These are phyloP conservation scores for Neurospora tetrasperma DNA, from an alignment of 495 filamentous ascomycete genomes.

Conservation along the genomic window DNA sequence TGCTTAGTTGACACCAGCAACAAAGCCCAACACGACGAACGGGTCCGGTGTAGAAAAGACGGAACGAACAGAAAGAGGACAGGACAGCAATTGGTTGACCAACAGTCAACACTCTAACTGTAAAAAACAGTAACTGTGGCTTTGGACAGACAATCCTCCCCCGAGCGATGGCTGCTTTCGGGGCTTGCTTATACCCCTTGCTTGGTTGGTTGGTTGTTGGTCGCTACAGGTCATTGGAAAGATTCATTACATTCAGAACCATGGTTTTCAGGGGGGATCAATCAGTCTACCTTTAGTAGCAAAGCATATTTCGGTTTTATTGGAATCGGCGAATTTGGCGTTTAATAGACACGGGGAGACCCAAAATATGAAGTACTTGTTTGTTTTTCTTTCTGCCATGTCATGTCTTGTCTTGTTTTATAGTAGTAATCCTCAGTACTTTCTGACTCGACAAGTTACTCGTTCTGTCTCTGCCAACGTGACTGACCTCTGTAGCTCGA, in stretches of 20 bases:
- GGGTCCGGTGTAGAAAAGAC: neutral
- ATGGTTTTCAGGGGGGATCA: neutral
- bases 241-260: neutral
- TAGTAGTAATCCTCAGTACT: neutral
- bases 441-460: neutral
- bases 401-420: neutral
- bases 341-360: constrained; percentile 12
- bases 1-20: neutral
- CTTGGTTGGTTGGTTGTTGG: neutral
- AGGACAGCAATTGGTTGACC: neutral
- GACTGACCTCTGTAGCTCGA: too few species aligned
- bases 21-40: neutral
- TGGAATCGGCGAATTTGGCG: constrained; percentile 17
- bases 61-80: neutral
- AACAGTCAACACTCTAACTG: neutral
- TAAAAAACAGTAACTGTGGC: neutral
- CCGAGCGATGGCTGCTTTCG: neutral
- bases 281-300: neutral
- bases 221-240: neutral
- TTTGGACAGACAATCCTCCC: neutral
- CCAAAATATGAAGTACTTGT: constrained; percentile 4
- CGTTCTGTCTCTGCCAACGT: too few species aligned
- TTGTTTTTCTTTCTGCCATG: neutral
- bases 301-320: constrained; percentile 6
- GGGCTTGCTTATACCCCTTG: neutral